These are phyloP conservation scores for Paradendryphiella salina DNA, from an alignment of 2,329 filamentous ascomycete species.

Conservation along the genomic window DNA sequence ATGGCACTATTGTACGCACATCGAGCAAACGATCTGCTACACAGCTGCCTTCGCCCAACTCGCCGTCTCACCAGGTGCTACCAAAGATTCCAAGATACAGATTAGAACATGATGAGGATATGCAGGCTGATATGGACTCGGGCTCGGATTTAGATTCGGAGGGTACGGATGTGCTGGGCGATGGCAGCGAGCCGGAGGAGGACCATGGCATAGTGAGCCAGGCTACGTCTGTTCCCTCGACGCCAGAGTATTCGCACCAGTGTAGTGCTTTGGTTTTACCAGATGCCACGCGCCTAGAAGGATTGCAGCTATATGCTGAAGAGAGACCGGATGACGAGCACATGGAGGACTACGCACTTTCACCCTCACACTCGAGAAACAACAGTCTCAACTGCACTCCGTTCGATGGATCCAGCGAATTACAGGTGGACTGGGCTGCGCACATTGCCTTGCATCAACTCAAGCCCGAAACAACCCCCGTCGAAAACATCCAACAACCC, in stretches of 20 bases:
- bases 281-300: conserved; percentile 26
- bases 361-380: conserved; percentile 28
- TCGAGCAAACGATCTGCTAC: conserved; percentile 45
- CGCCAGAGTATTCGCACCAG: conserved; percentile 25
- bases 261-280: conserved; percentile 23
- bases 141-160: conserved; percentile 32
- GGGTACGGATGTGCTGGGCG: conserved; percentile 21
- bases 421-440: conserved; percentile 29
- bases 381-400: conserved; percentile 26
- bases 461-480: conserved; percentile 16
- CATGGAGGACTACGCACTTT: conserved; percentile 38
- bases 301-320: conserved; percentile 21
- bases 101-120: conserved; percentile 22
- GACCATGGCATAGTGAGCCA: conserved; percentile 24
- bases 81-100: conserved; percentile 41
- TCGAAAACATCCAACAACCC: conserved; percentile 8
- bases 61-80: conserved; percentile 40
- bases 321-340: conserved; percentile 27
- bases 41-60: conserved; percentile 43
- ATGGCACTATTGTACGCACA: conserved; percentile 31
- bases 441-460: conserved; percentile 15
- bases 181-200: conserved; percentile 23
- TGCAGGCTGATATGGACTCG: conserved; percentile 23
- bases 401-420: conserved; percentile 16
- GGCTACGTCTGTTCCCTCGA: conserved; percentile 27